Percentiles rank a stretch among this genome's conserved stretches.
Evolutionary conservation across 257 asterid genomes (phyloP).

Genomic region (Fraxinus anomala): DNA sequence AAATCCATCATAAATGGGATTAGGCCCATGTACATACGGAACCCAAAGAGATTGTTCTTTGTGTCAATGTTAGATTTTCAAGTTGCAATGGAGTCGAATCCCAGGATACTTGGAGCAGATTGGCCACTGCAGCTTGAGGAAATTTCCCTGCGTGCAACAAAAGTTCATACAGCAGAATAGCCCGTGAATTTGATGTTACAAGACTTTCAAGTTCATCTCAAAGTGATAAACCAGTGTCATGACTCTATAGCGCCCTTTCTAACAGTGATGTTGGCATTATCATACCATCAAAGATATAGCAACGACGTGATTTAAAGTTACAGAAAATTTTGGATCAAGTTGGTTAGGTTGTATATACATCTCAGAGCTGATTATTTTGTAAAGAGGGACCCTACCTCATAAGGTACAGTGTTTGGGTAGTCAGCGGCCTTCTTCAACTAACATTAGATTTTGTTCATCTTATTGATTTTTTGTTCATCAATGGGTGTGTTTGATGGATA

Average conservation of each 20-base stretch:
- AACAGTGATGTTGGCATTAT: conserved; percentile 38
- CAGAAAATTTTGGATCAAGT: conserved; percentile 43
- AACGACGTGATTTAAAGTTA: conserved; percentile 41
- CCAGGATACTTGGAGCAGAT: conserved; percentile 57
- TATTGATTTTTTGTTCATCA: no score
- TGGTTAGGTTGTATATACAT: conserved; percentile 59
- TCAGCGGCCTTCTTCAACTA: no score
- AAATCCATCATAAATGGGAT: conserved; percentile 30
- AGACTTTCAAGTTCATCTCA: conserved; percentile 25
- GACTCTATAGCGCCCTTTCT: conserved; percentile 28
- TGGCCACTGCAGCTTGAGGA: conserved; percentile 65
- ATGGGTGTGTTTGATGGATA: no score
- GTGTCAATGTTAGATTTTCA: conserved; percentile 55
- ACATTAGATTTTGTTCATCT: no score
- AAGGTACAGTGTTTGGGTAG: no score
- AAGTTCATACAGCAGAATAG: conserved; percentile 34
- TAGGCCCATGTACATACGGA: conserved; percentile 32
- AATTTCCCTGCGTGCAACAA: conserved; percentile 40
- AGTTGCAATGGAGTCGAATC: conserved; percentile 56
- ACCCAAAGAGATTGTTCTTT: conserved; percentile 24
- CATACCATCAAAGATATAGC: conserved; percentile 23
- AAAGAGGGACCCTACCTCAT: no score
- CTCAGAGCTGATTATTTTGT: conserved; percentile 45
- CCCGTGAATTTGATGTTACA: background rate
- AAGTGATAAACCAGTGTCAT: conserved; percentile 29